Evolutionary conservation across 805 yeast genomes (phyloP), one percentile per base, ranked within the genome.

Genomic region (Nakazawaea siamensis): DNA sequence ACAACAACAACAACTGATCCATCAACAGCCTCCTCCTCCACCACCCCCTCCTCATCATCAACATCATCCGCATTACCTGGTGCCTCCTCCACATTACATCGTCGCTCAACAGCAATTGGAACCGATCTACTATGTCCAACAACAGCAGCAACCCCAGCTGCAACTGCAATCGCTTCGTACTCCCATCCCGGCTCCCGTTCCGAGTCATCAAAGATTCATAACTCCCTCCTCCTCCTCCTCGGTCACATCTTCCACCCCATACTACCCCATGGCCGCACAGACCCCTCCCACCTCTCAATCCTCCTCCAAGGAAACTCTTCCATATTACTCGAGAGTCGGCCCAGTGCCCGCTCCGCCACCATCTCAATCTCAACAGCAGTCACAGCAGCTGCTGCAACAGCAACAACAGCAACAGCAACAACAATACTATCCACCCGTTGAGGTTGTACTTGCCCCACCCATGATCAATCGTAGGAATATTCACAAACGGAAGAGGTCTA

Each of bases 391-490:
- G 24, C 24, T 12, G 20, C 32, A 27, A 18, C 7, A 20, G 16
- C 36, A 26, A 11, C 30, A 20, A 19, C 36, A n/a, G 21, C 26
- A 11, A 33, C 31, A 19, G 12, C 27, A 19, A 5, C 31, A 27
- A 19, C 35, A 25, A 20, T 27, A 33, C 13, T 35, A 29, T 16
- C 38, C 34, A 5, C 39, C 35, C 5, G 24, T 37, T 4, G 39
- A 37, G 18, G 35, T 37, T 4, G 19, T 37, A 4, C 35, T 28
- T 20, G 36, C 33, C 2, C 35, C 33, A 15, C 39, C 39, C 3
- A 19, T 32, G 6, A 18, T 32, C 3, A 31, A 24, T 13, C 31
- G 28, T 7, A 27, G 29, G 6, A 37, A 31, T 13, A 9, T 35
- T 11, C 7, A 19, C n/a, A 37, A 37, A 13, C 15, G 39, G 5